These are phyloP conservation scores for Tolypocladium amazonense DNA, from an alignment of 2,329 filamentous ascomycete species.

Conservation along the genomic window DNA sequence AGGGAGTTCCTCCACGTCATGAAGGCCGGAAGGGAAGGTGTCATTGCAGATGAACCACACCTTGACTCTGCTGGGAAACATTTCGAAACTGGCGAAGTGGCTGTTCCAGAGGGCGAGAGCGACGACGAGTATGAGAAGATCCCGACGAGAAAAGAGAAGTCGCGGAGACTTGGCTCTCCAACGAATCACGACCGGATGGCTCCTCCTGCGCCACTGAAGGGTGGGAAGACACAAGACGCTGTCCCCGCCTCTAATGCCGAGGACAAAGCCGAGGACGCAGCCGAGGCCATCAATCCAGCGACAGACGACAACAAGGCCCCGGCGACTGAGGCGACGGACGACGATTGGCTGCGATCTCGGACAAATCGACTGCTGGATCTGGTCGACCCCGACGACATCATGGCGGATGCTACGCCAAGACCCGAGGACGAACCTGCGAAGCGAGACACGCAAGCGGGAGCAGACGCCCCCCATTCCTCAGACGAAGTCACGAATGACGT, in stretches of 20 bases:
- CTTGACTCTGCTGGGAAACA: slow-evolving; percentile 10
- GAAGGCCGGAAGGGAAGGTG: slow-evolving; percentile 38
- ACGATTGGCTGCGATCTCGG: slow-evolving; percentile 83
- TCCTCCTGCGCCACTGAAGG: slow-evolving; percentile 4
- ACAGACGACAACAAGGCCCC: slow-evolving; percentile 13
- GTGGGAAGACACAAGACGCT: slow-evolving; percentile 1
- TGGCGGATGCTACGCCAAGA: slow-evolving; percentile 8
- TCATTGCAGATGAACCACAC: slow-evolving; percentile 19
- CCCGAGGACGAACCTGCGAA: slow-evolving; percentile 2
- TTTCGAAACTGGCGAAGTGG: slow-evolving; percentile 16
- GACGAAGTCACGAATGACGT: slow-evolving; percentile 12
- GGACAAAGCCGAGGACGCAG: slow-evolving; percentile 1
- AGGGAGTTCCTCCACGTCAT: slow-evolving; percentile 81
- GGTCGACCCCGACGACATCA: slow-evolving; percentile 58
- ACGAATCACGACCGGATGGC: slow-evolving; percentile 3
- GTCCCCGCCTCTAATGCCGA: slow-evolving; percentile 1
- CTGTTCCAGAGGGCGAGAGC: slow-evolving; percentile 46
- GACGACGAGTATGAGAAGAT: slow-evolving; percentile 68
- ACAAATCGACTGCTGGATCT: slow-evolving; percentile 82
- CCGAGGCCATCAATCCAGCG: slow-evolving; percentile 10
- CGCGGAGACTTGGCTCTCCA: slow-evolving; percentile 23
- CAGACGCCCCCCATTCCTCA: slow-evolving; percentile 14
- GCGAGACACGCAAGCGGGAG: slow-evolving; percentile 10
- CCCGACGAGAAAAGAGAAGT: slow-evolving; percentile 39
- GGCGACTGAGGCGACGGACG: slow-evolving; percentile 51